phyloP scores from a whole-genome alignment of 345 rosid species.

The Stellera chamaejasme region DNA sequence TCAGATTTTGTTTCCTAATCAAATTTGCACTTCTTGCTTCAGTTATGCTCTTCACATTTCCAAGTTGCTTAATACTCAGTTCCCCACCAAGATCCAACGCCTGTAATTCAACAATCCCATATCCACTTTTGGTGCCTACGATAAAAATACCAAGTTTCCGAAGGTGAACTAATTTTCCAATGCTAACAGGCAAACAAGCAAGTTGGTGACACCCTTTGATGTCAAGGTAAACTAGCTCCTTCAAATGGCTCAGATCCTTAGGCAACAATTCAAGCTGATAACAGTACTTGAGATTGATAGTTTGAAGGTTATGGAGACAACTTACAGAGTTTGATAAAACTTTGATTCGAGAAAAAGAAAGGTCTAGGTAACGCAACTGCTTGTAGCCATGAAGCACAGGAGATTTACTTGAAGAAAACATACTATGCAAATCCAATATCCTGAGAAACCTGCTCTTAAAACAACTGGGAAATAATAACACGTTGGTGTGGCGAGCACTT shows the following conservation, averaged over 20 bases:
- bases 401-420: rapidly evolving
- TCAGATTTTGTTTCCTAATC: slow-evolving; percentile 9
- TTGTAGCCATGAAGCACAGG: background rate
- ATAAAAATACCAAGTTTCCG: slow-evolving; percentile 10
- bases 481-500: background rate
- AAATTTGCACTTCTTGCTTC: slow-evolving; percentile 15
- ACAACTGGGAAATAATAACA: background rate
- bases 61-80: slow-evolving; percentile 4
- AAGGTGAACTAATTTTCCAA: slow-evolving; percentile 9
- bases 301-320: slow-evolving; percentile 7
- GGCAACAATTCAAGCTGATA: background rate
- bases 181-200: slow-evolving; percentile 1
- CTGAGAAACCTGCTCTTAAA: background rate
- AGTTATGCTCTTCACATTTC: slow-evolving; percentile 1
- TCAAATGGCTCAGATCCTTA: background rate
- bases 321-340: background rate
- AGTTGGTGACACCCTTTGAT: background rate
- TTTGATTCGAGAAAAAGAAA: background rate
- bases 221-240: slow-evolving; percentile 4
- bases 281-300: background rate
- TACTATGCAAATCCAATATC: background rate
- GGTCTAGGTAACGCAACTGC: slow-evolving; percentile 2
- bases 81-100: slow-evolving; percentile 9
- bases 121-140: slow-evolving; percentile 6
- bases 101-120: slow-evolving; percentile 1